A percentile compares a stretch with the other conserved stretches of the same genome.
Conservation (phyloP, 2,329 filamentous ascomycete genomes). For the Pyrenophora seminiperda region DNA sequence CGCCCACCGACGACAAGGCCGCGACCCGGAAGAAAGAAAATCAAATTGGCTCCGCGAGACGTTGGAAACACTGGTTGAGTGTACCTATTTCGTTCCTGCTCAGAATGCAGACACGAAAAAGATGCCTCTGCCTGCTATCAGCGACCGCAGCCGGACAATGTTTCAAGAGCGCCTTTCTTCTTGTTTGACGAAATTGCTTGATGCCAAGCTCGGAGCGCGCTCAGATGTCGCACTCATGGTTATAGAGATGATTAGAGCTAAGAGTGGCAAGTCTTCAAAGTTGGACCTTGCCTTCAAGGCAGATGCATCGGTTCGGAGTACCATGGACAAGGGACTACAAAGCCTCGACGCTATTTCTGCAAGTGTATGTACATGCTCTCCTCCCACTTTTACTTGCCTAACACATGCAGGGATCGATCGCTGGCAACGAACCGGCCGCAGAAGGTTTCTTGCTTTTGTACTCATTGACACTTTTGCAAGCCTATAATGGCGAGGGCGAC, state of each 20-base stretch:
- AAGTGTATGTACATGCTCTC: conserved; percentile 20
- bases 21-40: conserved; percentile 9
- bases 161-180: conserved; percentile 62
- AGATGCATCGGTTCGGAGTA: conserved; percentile 51
- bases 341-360: conserved; percentile 37
- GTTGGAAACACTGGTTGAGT: conserved; percentile 54
- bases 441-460: conserved; percentile 80
- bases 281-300: conserved; percentile 56
- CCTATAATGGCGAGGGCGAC: conserved; percentile 89
- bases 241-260: conserved; percentile 35
- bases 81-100: conserved; percentile 56
- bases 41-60: conserved; percentile 51
- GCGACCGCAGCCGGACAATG: conserved; percentile 55
- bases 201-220: conserved; percentile 25
- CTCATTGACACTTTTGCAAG: conserved; percentile 80
- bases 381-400: conserved; percentile 1
- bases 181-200: conserved; percentile 58
- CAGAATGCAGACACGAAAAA: conserved; percentile 38
- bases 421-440: conserved; percentile 45
- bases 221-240: conserved; percentile 38
- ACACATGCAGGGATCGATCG: conserved; percentile 29
- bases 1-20: conserved; percentile 7
- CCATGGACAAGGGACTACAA: conserved; percentile 41
- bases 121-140: conserved; percentile 53
- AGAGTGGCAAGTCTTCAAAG: conserved; percentile 37